Percentiles rank a stretch among this genome's conserved stretches.
Evolutionary conservation across 176 grass and related monocot species (phyloP).

Genomic region (Oryza australiensis): DNA sequence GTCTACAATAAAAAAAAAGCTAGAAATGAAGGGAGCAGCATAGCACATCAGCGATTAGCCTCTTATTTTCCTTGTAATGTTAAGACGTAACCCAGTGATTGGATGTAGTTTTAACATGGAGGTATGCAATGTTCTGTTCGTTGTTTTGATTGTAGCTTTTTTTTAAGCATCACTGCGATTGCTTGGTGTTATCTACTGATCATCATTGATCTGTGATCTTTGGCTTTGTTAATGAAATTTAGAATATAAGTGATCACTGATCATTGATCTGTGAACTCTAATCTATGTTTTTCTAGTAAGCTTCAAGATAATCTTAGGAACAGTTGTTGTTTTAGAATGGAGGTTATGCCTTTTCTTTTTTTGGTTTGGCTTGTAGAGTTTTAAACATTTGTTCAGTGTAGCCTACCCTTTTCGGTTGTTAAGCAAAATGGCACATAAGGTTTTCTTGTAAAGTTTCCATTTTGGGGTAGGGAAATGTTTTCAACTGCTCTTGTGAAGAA

Average conservation of each 20-base stretch:
- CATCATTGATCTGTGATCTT: neutral
- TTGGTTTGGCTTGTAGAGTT: neutral
- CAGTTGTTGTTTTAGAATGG: neutral
- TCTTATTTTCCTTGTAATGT: neutral
- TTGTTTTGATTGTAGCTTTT: neutral
- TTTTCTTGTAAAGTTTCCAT: neutral
- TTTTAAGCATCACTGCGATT: neutral
- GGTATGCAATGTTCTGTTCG: neutral
- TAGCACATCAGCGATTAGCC: neutral
- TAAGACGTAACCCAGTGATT: neutral
- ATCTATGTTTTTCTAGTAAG: constrained; percentile 3
- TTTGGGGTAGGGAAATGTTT: neutral
- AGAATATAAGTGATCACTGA: neutral
- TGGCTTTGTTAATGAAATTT: neutral
- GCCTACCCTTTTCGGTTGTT: neutral
- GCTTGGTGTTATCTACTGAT: neutral
- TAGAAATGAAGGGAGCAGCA: neutral
- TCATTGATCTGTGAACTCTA: neutral
- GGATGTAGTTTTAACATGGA: neutral
- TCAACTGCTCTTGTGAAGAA: neutral
- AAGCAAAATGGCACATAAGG: neutral
- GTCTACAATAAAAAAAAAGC: neutral
- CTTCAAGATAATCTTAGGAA: neutral
- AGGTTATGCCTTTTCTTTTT: neutral
- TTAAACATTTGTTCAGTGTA: neutral